Evolutionary conservation across 2,329 filamentous ascomycete genomes (phyloP), one percentile per base, ranked within the genome.

Genomic region (Colletotrichum filicis): DNA sequence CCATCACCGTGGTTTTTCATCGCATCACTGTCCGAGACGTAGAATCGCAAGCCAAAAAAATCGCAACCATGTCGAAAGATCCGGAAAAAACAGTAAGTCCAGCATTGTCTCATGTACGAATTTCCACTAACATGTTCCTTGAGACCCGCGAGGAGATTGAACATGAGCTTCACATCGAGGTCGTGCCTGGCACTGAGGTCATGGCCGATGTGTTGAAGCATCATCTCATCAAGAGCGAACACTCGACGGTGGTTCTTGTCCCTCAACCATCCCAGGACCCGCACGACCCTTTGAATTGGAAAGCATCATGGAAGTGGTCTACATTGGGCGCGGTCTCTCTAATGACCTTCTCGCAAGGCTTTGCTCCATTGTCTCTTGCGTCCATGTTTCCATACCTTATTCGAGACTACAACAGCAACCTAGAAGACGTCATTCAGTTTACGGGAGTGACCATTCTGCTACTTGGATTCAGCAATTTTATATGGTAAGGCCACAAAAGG

Each of bases 351-450:
- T 77, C 78, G 22, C 80, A 82, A 75, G 83, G 85, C 6, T 82
- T 86, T 62, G 82, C 76, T 74, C 86, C 73, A 77, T 83, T 83
- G 80, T 83, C 82, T 61, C 80, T 79, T 75, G 87, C 76, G 75
- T 83, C 91, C 11, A 90, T 91, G 88, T 91, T 92, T 79, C 86
- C 85, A 1, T 83, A 89, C 64, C 85, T 91, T 73, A 89, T 91
- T 76, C 74, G 87, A 70, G 85, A 84, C 0, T 92, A 90, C 76
- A 70, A 91, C 62, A 85, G 85, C 19, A 85, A 84, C 73, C 79
- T 91, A 7, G 83, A 86, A 1, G 83, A 86, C 60, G 90, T 89
- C 16, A 76, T 86, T 16, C 83, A 88, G 74, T 88, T 88, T 77
- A 85, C 83, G 5, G 82, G 87, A 78, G 42, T 49, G 16, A 49